Base-by-base conservation (phyloP, 116 monocot genomes). In the Zostera marina region DNA sequence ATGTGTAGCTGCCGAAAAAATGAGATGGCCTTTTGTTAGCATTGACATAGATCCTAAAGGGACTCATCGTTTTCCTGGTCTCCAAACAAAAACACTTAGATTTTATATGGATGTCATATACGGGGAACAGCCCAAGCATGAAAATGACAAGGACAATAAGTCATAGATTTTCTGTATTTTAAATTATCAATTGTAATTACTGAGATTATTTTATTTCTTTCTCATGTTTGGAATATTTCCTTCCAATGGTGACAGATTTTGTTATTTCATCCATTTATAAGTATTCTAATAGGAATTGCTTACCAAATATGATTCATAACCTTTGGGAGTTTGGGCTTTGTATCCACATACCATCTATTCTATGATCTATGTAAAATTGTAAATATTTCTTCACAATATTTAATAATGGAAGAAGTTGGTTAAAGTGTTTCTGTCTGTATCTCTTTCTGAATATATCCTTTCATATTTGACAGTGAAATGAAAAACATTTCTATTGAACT, bases 1-100 rank as follows among this genome's bases (percentile, higher is more conserved):
- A 71, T 83, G 89, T 22, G 44, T 53, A 11, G 96, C 85, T 39
- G 96, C 96, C 32, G 53, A 82, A 60, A 71, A 53, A 24, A 77
- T 96, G 85, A 54, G 52, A 7, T 89, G 96, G 96, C 89, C 96
- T 2, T 89, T 89, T 48, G 71, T 96, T 46, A 74, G 80, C 47
- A 76, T 96, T 8, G 96, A 89, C 54, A 55, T 83, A 5, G 61
- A 22, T 9, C 89, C 88, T 1, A 60, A 57, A 56, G 80, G 72
- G 7, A 59, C 63, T 48, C 77, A 78, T 56, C 72, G 89, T 32
- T 85, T 96, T 65, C 96, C 96, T 41, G 85, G 82, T 38, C 74
- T 88, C 16, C 72, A 76, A 45, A 46, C 72, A 67, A 66, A 62
- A 25, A 72, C 69, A 21, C 58, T 96, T 14, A 57, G 76, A 52